A percentile compares a stretch with the other conserved stretches of the same genome.
phyloP scores from a whole-genome alignment of 495 filamentous ascomycete genomes.

The Aspergillus taichungensis region DNA sequence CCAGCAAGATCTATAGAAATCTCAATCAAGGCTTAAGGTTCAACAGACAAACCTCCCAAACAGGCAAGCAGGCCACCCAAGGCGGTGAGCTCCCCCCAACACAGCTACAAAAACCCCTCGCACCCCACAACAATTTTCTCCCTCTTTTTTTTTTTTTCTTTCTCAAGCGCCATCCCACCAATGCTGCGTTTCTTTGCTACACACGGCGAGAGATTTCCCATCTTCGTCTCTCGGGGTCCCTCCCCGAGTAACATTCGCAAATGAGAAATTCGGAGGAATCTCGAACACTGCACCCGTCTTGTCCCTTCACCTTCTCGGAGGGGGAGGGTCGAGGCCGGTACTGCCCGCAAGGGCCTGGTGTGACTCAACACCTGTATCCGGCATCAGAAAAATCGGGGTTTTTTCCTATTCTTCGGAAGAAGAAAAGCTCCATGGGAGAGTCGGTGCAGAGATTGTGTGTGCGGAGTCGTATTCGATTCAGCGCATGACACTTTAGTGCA shows the following conservation, averaged over 20 bases:
- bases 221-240: conserved; percentile 14
- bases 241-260: conserved; percentile 51
- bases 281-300: conserved; percentile 54
- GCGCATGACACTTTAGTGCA: conserved; percentile 86
- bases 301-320: conserved; percentile 12
- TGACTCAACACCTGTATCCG: conserved; percentile 85
- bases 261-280: conserved; percentile 99
- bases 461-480: conserved; percentile 14
- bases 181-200: conserved; percentile 99
- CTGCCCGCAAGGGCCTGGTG: conserved; percentile 92
- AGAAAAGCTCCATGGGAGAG: conserved; percentile 66
- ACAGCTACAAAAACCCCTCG: conserved; percentile 1
- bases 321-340: conserved; percentile 32
- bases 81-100: conserved; percentile 8
- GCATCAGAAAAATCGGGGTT: conserved; percentile 96
- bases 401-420: conserved; percentile 11
- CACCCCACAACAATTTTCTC: conserved; percentile 6
- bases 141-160: conserved; percentile 35
- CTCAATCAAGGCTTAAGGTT: no score
- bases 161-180: conserved; percentile 84
- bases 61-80: conserved; percentile 2
- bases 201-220: conserved; percentile 47
- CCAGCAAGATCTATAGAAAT: no score
- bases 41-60: neutral
- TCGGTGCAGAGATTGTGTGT: conserved; percentile 90